Evolutionary conservation across 768 basidiomycete species (phyloP), one percentile per base, ranked within the genome.

Genomic region (Cystofilobasidium ferigula): DNA sequence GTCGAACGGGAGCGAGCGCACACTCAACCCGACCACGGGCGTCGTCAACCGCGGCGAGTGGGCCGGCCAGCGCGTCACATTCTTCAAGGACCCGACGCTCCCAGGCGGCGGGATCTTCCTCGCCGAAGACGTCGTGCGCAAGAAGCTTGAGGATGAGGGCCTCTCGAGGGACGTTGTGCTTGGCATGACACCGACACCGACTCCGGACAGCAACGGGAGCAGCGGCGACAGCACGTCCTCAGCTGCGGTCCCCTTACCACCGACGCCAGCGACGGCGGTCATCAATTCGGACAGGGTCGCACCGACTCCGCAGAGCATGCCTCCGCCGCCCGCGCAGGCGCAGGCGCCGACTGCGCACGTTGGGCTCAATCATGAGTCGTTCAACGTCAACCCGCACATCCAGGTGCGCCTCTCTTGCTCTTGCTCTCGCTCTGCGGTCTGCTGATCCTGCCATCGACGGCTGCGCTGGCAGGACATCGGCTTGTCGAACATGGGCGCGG

Each of bases 71-170:
- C 32, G 54, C 32, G 76, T 92, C 61, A 81, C 84, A 69, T 94
- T 88, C 78, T 81, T 83, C 72, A 85, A 86, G 69, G 91, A 94
- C 74, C 81, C 83, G 9, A 84, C 84, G 56, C 81, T 86, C 56
- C 88, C 89, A 14, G 90, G 89, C n/a, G 85, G 86, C 12, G 91
- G 91, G 14, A 84, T 93, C 9, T 95, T 87, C 70, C 74, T 93
- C 56, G 89, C 86, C 1, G 76, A 78, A 40, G 78, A 73, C 48
- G 61, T 20, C 69, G 70, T 48, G 43, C 63, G 40, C 22, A 65
- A 56, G 28, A 51, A 38, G 42, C 57, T 57, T 65, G 71, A 53
- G n/a, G 69, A 34, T 6, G 64, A 40, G 24, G 57, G 63, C 20
- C 51, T 53, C 36, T 54, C 63, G 54, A 68, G 36, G 38, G 69